These are phyloP conservation scores for Trichophyton verrucosum DNA, from an alignment of 2,329 filamentous ascomycete species.

Conservation along the genomic window DNA sequence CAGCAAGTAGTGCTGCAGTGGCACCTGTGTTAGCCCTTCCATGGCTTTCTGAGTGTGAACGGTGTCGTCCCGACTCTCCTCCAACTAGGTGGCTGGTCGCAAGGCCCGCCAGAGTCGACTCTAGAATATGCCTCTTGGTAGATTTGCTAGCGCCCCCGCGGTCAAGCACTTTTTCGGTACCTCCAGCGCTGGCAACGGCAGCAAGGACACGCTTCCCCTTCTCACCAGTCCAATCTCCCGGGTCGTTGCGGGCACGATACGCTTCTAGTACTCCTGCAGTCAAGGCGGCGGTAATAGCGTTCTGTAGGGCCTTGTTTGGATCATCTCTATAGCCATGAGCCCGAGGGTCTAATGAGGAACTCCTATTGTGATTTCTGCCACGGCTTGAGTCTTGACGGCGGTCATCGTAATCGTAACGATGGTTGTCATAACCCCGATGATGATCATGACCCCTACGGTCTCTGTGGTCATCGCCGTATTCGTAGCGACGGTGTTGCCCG, in stretches of 20 bases:
- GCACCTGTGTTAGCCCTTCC: slow-evolving; percentile 31
- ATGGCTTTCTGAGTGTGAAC: slow-evolving; percentile 21
- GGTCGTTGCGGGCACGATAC: slow-evolving; percentile 78
- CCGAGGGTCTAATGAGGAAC: slow-evolving; percentile 27
- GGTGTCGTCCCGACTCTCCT: slow-evolving; percentile 52
- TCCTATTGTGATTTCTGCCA: slow-evolving; percentile 24
- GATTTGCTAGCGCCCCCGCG: slow-evolving; percentile 46
- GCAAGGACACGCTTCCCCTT: slow-evolving; percentile 88
- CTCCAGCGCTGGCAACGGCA: slow-evolving; percentile 71
- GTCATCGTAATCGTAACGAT: background rate
- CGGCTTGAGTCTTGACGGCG: background rate
- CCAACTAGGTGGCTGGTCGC: slow-evolving; percentile 77
- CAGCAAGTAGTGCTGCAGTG: slow-evolving; percentile 31
- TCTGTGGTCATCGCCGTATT: slow-evolving; percentile 23
- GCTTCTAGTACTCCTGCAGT: slow-evolving; percentile 85
- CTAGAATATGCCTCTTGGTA: slow-evolving; percentile 65
- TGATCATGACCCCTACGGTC: slow-evolving; percentile 21
- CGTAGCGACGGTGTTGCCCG: slow-evolving; percentile 31
- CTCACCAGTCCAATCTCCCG: slow-evolving; percentile 77
- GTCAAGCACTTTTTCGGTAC: slow-evolving; percentile 64
- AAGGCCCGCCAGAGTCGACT: slow-evolving; percentile 79
- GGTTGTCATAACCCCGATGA: slow-evolving; percentile 18
- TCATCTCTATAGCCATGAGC: slow-evolving; percentile 44
- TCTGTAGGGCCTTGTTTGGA: slow-evolving; percentile 54
- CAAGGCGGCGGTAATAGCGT: slow-evolving; percentile 82